Evolutionary conservation across 164 flowering plant genomes (phyloP).

Genomic region (Umbellularia californica): DNA sequence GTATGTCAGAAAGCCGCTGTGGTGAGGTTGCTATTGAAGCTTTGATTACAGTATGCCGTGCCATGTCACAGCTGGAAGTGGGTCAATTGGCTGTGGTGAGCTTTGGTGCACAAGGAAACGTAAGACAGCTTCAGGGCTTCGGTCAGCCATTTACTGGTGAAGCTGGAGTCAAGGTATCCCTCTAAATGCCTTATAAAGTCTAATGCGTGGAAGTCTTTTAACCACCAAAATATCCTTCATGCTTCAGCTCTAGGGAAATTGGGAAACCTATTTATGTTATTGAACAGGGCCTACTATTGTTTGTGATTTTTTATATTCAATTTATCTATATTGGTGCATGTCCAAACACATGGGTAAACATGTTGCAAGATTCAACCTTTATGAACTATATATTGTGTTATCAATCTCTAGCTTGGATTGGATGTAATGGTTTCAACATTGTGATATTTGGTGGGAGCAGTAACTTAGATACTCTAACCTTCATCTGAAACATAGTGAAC

Average conservation of each 20-base stretch:
- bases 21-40: constrained; percentile 83
- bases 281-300: neutral
- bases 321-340: neutral
- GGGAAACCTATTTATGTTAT: neutral
- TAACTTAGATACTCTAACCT: too few relatives aligned
- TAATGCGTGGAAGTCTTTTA: neutral
- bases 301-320: neutral
- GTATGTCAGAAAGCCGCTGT: constrained; percentile 88
- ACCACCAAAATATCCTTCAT: neutral
- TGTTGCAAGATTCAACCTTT: too few relatives aligned
- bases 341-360: too few relatives aligned
- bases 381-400: too few relatives aligned
- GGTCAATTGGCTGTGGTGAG: constrained; percentile 90
- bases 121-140: constrained; percentile 73
- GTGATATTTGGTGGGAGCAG: neutral
- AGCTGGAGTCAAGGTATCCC: constrained; percentile 64
- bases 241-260: neutral
- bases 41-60: constrained; percentile 92
- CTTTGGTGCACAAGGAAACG: constrained; percentile 85
- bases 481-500: neutral
- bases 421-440: too few relatives aligned
- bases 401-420: too few relatives aligned
- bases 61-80: constrained; percentile 93
- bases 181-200: neutral
- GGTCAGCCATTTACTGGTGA: constrained; percentile 78